These are phyloP conservation scores for Gymnopilus dilepis DNA, from an alignment of 768 basidiomycete species.

Conservation along the genomic window DNA sequence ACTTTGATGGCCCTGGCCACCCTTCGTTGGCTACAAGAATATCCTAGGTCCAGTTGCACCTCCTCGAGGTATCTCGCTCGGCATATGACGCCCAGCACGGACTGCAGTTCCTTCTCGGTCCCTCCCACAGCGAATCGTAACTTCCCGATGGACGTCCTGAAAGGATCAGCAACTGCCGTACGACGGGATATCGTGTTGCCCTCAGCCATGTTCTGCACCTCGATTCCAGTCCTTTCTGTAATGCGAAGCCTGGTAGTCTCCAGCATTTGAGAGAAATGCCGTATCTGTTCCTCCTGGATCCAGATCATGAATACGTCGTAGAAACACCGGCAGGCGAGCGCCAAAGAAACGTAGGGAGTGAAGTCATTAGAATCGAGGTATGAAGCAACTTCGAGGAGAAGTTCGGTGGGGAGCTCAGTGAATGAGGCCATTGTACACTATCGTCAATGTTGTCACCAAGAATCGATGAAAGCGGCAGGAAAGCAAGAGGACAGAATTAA, in stretches of 20 bases:
- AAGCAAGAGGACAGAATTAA: too few relatives aligned
- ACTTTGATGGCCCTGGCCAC: not conserved
- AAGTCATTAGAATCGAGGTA: not conserved
- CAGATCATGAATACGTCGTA: not conserved
- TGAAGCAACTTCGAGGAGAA: constrained; percentile 10
- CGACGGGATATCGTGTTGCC: not conserved
- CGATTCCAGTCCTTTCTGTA: not conserved
- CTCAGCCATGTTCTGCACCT: not conserved
- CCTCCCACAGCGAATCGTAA: not conserved
- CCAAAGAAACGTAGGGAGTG: not conserved
- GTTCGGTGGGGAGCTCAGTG: constrained; percentile 14
- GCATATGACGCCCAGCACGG: constrained; percentile 4
- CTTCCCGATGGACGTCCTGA: not conserved
- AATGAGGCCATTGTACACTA: not conserved
- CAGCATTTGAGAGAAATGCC: not conserved
- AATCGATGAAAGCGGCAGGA: too few relatives aligned
- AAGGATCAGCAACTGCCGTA: not conserved
- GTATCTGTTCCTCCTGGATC: constrained; percentile 8
- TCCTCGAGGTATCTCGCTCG: not conserved
- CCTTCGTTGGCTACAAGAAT: not conserved
- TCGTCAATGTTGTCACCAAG: too few relatives aligned
- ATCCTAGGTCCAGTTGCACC: not conserved
- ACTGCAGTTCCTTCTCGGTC: not conserved
- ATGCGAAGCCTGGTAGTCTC: not conserved
- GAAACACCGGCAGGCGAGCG: constrained; percentile 7